Evolutionary conservation across 2,329 filamentous ascomycete species (phyloP), one percentile per base, ranked within the genome.

Genomic region (Lachnellula subtilissima): DNA sequence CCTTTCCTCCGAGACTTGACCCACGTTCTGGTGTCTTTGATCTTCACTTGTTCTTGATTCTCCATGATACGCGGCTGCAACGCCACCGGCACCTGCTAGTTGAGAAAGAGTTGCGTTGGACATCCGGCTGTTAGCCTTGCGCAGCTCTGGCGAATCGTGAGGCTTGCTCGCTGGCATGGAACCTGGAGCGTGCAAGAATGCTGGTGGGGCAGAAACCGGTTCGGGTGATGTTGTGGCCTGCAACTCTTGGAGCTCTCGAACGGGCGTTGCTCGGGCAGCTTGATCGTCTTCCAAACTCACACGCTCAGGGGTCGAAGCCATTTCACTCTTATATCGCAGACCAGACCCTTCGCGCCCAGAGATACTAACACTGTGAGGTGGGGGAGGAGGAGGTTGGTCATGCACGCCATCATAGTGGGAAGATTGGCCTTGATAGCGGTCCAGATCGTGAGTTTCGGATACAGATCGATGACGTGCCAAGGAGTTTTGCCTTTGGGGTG

Each of bases 51-150:
- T 55, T 35, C 54, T 60, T n/a, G 48, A 47, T 17, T 61, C 56
- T 45, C 48, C 57, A 69, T 71, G 73, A 72, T 59, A 56, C 37
- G 60, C 55, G 25, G 54, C 60, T 51, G 55, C 50, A 49, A 83
- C 71, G 22, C 80, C 82, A 53, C 82, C 83, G 47, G 87, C 88
- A 62, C 86, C 87, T 35, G 84, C 84, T 69, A 97, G 78, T 69
- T 97, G 91, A 46, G 86, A 81, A 47, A 97, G 77, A 0, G 93
- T 97, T 1, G 85, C 85, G 63, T 80, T 82, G 25, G 94, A 96
- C 70, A 97, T 85, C 22, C 91, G 86, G 64, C 87, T 91, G 64
- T 91, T 94, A 51, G 89, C 90, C 61, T 85, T 85, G 60, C 89
- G 86, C 65, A 93, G 78, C 68, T 94, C 89, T 14, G 88, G 83